Evolutionary conservation across 2,329 filamentous ascomycete species (phyloP).

Genomic region (Diaporthe ilicicola): DNA sequence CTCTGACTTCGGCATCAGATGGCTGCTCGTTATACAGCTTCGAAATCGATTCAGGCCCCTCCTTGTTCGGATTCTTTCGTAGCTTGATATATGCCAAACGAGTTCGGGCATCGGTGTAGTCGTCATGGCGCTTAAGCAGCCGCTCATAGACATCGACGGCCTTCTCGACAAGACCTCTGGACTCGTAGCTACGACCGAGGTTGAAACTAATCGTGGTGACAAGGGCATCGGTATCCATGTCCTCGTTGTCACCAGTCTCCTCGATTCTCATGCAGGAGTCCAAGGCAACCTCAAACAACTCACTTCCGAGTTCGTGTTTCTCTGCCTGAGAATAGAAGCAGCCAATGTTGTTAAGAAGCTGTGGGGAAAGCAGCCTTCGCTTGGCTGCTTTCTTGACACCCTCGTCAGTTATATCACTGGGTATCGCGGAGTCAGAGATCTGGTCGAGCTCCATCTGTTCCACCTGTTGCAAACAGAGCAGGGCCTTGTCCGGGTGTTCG

Average conservation of each 20-base stretch:
- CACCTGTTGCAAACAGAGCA: conserved; percentile 91
- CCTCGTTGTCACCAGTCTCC: conserved; percentile 75
- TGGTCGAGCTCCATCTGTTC: conserved; percentile 89
- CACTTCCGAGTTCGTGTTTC: conserved; percentile 79
- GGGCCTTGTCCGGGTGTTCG: conserved; percentile 86
- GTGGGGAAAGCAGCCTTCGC: conserved; percentile 83
- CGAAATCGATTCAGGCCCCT: conserved; percentile 85
- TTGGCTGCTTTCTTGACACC: conserved; percentile 67
- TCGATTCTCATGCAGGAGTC: conserved; percentile 85
- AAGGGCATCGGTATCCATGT: conserved; percentile 86
- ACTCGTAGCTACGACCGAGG: conserved; percentile 91
- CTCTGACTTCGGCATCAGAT: conserved; percentile 87
- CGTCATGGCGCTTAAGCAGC: conserved; percentile 81
- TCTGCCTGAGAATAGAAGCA: conserved; percentile 94
- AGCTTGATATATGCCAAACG: conserved; percentile 91
- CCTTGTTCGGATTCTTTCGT: conserved; percentile 80
- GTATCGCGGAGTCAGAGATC: conserved; percentile 74
- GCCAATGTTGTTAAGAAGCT: conserved; percentile 95
- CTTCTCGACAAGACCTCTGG: conserved; percentile 80
- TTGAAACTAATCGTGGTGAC: conserved; percentile 98
- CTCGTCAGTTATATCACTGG: conserved; percentile 67
- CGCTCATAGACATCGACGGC: conserved; percentile 90
- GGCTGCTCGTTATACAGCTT: conserved; percentile 87
- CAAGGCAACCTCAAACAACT: conserved; percentile 91
- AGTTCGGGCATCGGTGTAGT: conserved; percentile 92